A percentile compares a stretch with the other conserved stretches of the same genome.
Evolutionary conservation across 1,284 basidiomycete species (phyloP).

Genomic region (Agroathelia rolfsii): DNA sequence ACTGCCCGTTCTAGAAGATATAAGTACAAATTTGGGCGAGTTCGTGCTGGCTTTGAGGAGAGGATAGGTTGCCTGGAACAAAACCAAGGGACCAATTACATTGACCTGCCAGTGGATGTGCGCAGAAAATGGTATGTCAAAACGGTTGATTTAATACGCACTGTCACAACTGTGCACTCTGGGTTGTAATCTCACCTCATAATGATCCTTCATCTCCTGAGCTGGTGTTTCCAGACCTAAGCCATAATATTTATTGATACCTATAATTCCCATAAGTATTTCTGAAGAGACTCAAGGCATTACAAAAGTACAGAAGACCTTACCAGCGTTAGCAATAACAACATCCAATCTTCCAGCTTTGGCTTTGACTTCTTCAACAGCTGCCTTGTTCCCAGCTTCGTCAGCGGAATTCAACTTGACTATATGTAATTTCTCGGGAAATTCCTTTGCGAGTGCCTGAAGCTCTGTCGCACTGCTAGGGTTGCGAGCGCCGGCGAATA

Average conservation of each 20-base stretch:
- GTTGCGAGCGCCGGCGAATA: constrained; percentile 1
- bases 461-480: neutral
- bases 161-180: no score
- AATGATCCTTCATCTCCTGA: neutral
- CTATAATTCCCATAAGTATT: neutral
- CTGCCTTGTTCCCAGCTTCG: constrained; percentile 1
- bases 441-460: neutral
- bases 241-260: neutral
- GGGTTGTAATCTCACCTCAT: neutral
- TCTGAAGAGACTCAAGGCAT: neutral
- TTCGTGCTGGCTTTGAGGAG: constrained; percentile 1
- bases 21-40: neutral
- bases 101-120: neutral
- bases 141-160: no score
- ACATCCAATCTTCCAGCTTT: constrained; percentile 1
- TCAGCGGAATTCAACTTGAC: neutral
- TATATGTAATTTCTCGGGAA: neutral
- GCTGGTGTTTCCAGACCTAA: neutral
- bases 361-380: constrained; percentile 3
- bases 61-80: constrained; percentile 1
- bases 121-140: neutral
- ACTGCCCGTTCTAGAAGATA: constrained; percentile 1
- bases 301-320: neutral
- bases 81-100: neutral
- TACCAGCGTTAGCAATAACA: constrained; percentile 6